Conservation (phyloP, 2,329 filamentous ascomycete species). For the Zasmidium citrigriseum region DNA sequence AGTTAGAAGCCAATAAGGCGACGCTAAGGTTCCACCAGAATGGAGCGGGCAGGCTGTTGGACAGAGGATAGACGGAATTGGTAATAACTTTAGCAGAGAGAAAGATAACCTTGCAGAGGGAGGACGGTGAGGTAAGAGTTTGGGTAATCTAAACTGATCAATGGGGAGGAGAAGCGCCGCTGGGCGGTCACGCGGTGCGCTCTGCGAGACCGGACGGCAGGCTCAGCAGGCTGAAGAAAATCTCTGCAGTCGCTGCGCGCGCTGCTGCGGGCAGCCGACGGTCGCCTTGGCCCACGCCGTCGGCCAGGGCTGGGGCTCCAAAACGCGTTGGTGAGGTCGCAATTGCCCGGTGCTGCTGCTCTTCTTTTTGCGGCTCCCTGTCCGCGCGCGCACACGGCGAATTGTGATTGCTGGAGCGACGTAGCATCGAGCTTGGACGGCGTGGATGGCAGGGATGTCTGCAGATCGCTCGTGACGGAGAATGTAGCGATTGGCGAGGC, state of each 20-base stretch:
- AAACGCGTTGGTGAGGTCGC: constrained; percentile 2
- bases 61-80: constrained; percentile 26
- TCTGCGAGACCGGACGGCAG: constrained; percentile 6
- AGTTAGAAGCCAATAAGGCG: constrained; percentile 28
- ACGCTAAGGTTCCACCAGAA: constrained; percentile 36
- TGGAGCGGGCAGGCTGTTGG: constrained; percentile 19
- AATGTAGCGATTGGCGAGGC: background rate
- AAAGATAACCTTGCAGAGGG: constrained; percentile 43
- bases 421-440: constrained; percentile 6
- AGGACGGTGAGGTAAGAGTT: constrained; percentile 31
- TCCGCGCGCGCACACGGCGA: background rate
- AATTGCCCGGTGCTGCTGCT: background rate
- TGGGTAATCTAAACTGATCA: constrained; percentile 30
- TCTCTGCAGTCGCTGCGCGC: background rate
- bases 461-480: background rate
- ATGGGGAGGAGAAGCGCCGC: constrained; percentile 21
- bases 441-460: background rate
- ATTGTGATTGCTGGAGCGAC: constrained; percentile 7
- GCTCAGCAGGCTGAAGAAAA: constrained; percentile 1
- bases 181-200: constrained; percentile 10
- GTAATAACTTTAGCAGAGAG: constrained; percentile 31
- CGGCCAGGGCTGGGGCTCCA: background rate
- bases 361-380: background rate
- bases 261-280: constrained; percentile 1
- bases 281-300: constrained; percentile 7